phyloP scores from a whole-genome alignment of 495 filamentous ascomycete genomes.

The Pyronema omphalodes region DNA sequence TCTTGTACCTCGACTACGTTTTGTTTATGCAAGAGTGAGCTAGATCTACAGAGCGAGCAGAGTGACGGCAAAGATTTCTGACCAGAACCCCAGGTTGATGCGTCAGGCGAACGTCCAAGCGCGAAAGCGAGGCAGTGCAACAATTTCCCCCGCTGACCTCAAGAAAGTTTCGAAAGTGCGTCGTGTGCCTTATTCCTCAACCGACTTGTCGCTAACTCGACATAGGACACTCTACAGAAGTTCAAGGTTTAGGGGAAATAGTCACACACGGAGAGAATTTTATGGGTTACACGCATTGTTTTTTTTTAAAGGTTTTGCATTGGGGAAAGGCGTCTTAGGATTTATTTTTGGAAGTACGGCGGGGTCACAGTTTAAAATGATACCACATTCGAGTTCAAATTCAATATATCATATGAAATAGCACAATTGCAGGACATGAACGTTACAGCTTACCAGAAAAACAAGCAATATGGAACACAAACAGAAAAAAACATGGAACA shows the following conservation, averaged over 20 bases:
- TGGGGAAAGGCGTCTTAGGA: neutral
- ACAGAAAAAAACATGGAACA: constrained; percentile 17
- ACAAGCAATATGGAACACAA: constrained; percentile 17
- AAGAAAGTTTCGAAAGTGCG: constrained; percentile 60
- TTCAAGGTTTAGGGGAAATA: constrained; percentile 47
- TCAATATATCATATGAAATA: neutral
- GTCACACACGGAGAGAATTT: neutral
- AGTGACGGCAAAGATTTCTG: neutral
- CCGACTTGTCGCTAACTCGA: constrained; percentile 2
- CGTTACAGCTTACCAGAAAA: constrained; percentile 19
- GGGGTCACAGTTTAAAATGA: neutral
- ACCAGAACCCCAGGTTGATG: constrained; percentile 41
- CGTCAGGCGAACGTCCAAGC: constrained; percentile 64
- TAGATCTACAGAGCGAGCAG: neutral
- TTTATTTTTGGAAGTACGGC: neutral
- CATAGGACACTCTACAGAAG: constrained; percentile 50
- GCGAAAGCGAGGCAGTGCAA: constrained; percentile 42
- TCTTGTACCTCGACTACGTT: constrained; percentile 76
- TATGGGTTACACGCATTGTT: neutral
- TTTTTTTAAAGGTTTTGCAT: neutral
- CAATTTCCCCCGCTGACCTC: constrained; percentile 53
- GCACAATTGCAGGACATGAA: constrained; percentile 6
- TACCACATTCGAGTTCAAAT: neutral
- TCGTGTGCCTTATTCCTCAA: constrained; percentile 3
- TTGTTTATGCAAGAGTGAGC: constrained; percentile 75